Evolutionary conservation across 2,329 filamentous ascomycete species (phyloP).

Genomic region (Fusarium xyrophilum): DNA sequence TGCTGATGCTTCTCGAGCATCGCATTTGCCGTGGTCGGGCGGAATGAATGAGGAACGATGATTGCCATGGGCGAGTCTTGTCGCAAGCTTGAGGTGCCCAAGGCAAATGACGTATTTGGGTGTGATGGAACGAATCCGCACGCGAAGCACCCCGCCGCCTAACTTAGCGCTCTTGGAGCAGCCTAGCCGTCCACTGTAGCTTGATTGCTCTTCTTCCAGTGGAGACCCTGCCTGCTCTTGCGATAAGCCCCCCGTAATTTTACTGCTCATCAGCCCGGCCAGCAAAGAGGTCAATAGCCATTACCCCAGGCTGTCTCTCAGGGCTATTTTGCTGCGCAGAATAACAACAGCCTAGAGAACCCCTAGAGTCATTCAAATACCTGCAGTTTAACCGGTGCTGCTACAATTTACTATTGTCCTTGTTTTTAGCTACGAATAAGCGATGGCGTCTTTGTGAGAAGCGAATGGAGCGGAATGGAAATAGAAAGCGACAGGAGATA

Average conservation of each 20-base stretch:
- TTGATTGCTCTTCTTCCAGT: neutral
- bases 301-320: neutral
- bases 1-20: rapidly evolving
- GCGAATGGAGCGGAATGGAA: no score
- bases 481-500: no score
- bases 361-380: no score
- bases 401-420: no score
- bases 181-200: neutral
- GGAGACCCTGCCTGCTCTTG: neutral
- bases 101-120: neutral
- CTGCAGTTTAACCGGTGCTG: no score
- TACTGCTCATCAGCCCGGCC: neutral
- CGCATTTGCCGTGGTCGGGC: neutral
- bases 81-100: no score
- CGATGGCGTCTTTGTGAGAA: no score
- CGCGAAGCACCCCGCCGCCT: neutral
- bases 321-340: no score
- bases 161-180: neutral
- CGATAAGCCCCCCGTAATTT: neutral
- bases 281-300: neutral
- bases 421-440: no score
- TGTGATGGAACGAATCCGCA: neutral
- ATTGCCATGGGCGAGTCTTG: neutral
- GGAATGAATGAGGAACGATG: neutral
- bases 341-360: no score